phyloP scores from a whole-genome alignment of 768 basidiomycete genomes.

The Jaapia argillacea region DNA sequence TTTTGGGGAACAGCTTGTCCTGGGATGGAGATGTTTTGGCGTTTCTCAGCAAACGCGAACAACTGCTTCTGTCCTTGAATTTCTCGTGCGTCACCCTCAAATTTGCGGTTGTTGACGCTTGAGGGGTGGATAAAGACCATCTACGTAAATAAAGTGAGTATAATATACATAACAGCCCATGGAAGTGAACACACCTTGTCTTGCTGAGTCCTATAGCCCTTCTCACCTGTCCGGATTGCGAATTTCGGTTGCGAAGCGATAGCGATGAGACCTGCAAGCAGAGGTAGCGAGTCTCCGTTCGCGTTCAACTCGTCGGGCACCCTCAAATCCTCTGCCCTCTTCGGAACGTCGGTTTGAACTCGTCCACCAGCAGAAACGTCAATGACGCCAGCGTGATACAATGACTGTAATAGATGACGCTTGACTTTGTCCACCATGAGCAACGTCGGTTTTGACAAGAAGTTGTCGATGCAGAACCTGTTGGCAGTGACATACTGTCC shows the following conservation, averaged over 20 bases:
- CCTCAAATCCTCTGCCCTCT: constrained; percentile 20
- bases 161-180: constrained; percentile 4
- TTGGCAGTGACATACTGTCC: constrained; percentile 61
- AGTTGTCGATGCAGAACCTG: constrained; percentile 75
- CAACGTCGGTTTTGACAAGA: constrained; percentile 80
- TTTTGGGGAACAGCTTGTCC: constrained; percentile 39
- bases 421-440: constrained; percentile 75
- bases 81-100: constrained; percentile 25
- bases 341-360: constrained; percentile 19
- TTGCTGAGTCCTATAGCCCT: constrained; percentile 58
- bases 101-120: constrained; percentile 74
- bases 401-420: constrained; percentile 61
- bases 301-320: constrained; percentile 62
- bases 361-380: constrained; percentile 66
- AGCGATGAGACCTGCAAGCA: constrained; percentile 77
- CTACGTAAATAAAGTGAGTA: constrained; percentile 26
- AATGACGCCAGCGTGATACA: constrained; percentile 76
- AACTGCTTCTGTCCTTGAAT: constrained; percentile 47
- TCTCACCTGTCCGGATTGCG: constrained; percentile 64
- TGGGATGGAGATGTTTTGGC: constrained; percentile 53
- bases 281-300: constrained; percentile 64
- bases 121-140: constrained; percentile 71
- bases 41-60: constrained; percentile 78
- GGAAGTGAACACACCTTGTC: constrained; percentile 57
- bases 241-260: constrained; percentile 88